Conservation (phyloP, 106 monocot species). For the Allium cepa region DNA sequence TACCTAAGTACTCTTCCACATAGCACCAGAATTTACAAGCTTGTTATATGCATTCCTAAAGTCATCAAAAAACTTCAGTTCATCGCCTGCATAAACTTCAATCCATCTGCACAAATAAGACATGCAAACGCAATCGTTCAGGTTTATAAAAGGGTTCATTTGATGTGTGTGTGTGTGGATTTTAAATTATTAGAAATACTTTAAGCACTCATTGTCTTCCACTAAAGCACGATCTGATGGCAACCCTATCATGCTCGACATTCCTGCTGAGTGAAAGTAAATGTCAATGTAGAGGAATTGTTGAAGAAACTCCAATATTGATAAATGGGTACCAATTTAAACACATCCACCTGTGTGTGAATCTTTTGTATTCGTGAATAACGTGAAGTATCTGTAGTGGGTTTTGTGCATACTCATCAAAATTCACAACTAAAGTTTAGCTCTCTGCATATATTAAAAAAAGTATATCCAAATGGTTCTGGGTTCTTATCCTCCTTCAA, state of each 20-base stretch:
- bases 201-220: slow-evolving; percentile 83
- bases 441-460: too few relatives aligned
- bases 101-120: slow-evolving; percentile 62
- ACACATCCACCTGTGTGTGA: too few relatives aligned
- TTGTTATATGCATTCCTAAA: slow-evolving; percentile 62
- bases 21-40: slow-evolving; percentile 67
- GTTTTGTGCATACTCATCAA: too few relatives aligned
- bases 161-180: neutral
- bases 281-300: too few relatives aligned
- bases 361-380: too few relatives aligned
- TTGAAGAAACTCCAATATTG: too few relatives aligned
- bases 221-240: slow-evolving; percentile 78
- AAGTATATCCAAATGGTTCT: too few relatives aligned
- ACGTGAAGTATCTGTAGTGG: too few relatives aligned
- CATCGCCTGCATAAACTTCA: slow-evolving; percentile 52
- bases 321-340: too few relatives aligned
- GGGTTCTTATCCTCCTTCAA: too few relatives aligned
- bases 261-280: slow-evolving; percentile 24
- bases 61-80: slow-evolving; percentile 64
- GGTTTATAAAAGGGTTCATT: neutral
- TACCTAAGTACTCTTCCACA: slow-evolving; percentile 38
- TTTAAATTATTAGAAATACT: too few relatives aligned
- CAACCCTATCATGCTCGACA: slow-evolving; percentile 82
- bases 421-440: too few relatives aligned
- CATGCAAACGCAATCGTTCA: neutral